Conservation (phyloP, 176 grass and related monocot species). For the Eragrostis curvula region DNA sequence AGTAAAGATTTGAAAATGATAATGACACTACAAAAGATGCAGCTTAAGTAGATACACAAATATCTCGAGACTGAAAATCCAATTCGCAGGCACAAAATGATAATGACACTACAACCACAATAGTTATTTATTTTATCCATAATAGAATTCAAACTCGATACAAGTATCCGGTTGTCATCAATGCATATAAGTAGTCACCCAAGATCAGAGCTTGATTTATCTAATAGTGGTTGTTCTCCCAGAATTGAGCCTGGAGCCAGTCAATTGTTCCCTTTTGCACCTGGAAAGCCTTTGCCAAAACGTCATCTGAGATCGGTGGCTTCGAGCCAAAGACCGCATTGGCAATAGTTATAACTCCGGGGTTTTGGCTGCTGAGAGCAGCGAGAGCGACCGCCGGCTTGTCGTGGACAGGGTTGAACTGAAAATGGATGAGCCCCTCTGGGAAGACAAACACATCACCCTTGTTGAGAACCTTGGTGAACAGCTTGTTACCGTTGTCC, state of each 20-base stretch:
- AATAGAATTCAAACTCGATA: too few relatives aligned
- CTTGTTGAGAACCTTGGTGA: slow-evolving; percentile 33
- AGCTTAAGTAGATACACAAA: too few relatives aligned
- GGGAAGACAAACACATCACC: slow-evolving; percentile 51
- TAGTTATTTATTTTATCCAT: too few relatives aligned
- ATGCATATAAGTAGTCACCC: too few relatives aligned
- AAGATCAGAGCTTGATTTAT: neutral
- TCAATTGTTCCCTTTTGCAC: slow-evolving; percentile 27
- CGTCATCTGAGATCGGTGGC: slow-evolving; percentile 43
- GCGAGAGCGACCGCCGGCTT: slow-evolving; percentile 23
- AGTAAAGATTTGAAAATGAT: too few relatives aligned
- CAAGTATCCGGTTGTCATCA: too few relatives aligned
- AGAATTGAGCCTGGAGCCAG: slow-evolving; percentile 43
- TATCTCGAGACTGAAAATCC: too few relatives aligned
- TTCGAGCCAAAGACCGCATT: slow-evolving; percentile 43
- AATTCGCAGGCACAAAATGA: too few relatives aligned
- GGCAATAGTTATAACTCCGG: slow-evolving; percentile 12
- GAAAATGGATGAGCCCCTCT: slow-evolving; percentile 34
- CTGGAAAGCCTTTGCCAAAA: slow-evolving; percentile 38
- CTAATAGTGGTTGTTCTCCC: neutral
- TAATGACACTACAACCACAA: too few relatives aligned
- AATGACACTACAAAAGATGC: too few relatives aligned
- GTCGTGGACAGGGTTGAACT: slow-evolving; percentile 15
- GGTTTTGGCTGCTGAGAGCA: slow-evolving; percentile 38
- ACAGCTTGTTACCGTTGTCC: neutral